Evolutionary conservation across 257 asterid genomes (phyloP).

Genomic region (Coffea canephora): DNA sequence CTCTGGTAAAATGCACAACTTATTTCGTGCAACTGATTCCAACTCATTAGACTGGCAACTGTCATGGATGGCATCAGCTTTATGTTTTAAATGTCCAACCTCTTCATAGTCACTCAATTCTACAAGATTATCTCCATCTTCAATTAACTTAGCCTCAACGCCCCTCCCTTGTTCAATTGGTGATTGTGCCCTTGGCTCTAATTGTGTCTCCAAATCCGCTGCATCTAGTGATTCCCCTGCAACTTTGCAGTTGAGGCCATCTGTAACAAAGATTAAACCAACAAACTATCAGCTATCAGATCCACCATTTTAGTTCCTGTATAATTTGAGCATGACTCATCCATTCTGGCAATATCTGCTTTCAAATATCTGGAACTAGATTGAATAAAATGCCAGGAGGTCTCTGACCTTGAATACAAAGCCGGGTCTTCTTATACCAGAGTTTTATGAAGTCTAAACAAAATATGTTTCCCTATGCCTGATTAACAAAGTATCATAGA

Average conservation of each 20-base stretch:
- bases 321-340: neutral
- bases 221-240: neutral
- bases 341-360: neutral
- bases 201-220: neutral
- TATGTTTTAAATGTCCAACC: neutral
- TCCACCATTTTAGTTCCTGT: neutral
- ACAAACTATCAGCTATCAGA: neutral
- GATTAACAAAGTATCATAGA: neutral
- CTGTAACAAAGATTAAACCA: neutral
- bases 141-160: neutral
- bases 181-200: neutral
- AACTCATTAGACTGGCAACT: neutral
- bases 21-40: neutral
- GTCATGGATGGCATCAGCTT: neutral
- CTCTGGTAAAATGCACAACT: neutral
- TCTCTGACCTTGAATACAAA: neutral
- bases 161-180: neutral
- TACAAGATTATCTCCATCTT: neutral
- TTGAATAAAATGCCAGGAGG: neutral
- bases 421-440: neutral
- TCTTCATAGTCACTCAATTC: neutral
- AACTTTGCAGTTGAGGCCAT: neutral
- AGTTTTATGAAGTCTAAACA: neutral
- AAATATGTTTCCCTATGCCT: neutral
- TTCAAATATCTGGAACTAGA: neutral